Conservation (phyloP, 1,284 basidiomycete genomes). For the Cryptococcus amylolentus region DNA sequence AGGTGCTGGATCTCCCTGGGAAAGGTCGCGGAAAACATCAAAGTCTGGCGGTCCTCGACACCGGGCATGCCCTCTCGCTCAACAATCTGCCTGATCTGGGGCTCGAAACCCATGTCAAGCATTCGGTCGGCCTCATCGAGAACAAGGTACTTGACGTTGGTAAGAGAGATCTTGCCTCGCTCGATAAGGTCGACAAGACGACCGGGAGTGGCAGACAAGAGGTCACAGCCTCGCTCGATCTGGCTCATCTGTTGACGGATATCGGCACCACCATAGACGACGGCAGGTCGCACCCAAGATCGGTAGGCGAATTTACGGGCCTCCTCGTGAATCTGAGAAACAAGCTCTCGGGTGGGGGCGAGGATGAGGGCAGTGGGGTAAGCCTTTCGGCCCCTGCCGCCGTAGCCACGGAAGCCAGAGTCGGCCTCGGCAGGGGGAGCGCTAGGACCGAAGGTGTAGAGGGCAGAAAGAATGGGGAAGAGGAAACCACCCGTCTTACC, state of each 20-base stretch:
- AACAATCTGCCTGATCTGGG: conserved; percentile 97
- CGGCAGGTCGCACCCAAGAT: conserved; percentile 98
- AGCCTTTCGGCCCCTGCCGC: conserved; percentile 70
- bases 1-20: conserved; percentile 98
- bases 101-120: conserved; percentile 99
- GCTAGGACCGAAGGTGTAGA: conserved; percentile 79
- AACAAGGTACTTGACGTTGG: conserved; percentile 96
- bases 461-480: conserved; percentile 96
- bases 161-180: conserved; percentile 91
- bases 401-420: conserved; percentile 53
- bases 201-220: conserved; percentile 96
- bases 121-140: conserved; percentile 99
- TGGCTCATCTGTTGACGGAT: conserved; percentile 90
- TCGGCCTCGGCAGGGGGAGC: conserved; percentile 55
- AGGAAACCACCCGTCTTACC: conserved; percentile 99
- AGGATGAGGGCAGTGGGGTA: conserved; percentile 95
- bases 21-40: conserved; percentile 99
- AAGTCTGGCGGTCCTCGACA: conserved; percentile 86
- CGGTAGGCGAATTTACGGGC: conserved; percentile 99
- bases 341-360: conserved; percentile 96
- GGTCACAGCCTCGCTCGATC: conserved; percentile 95
- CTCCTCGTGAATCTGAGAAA: conserved; percentile 99
- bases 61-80: conserved; percentile 98
- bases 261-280: conserved; percentile 98
- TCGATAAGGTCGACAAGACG: conserved; percentile 98